Percentiles rank a stretch among this genome's conserved stretches.
phyloP scores from a whole-genome alignment of 768 basidiomycete species.

The Serendipita indica region DNA sequence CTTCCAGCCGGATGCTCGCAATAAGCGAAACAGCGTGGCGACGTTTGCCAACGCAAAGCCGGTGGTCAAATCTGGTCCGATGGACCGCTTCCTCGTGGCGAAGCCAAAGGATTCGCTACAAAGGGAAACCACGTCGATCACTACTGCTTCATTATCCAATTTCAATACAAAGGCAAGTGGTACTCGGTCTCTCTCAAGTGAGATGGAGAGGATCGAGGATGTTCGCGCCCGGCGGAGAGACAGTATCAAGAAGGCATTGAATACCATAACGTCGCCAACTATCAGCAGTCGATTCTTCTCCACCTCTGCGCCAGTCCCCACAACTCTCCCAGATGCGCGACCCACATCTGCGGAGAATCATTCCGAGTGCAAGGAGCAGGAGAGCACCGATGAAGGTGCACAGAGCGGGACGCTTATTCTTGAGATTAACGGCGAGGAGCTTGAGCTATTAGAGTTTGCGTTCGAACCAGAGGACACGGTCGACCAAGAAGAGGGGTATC shows the following conservation, averaged over 20 bases:
- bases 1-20: conserved; percentile 31
- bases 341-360: conserved; percentile 20
- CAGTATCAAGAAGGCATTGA: conserved; percentile 23
- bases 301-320: conserved; percentile 3
- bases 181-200: conserved; percentile 56
- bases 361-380: conserved; percentile 26
- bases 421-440: conserved; percentile 16
- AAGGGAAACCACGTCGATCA: conserved; percentile 13
- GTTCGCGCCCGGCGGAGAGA: conserved; percentile 18
- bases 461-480: conserved; percentile 31
- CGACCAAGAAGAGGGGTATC: conserved; percentile 68
- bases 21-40: conserved; percentile 37
- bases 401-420: conserved; percentile 21
- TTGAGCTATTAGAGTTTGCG: conserved; percentile 24
- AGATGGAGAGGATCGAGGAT: conserved; percentile 42
- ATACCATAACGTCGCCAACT: conserved; percentile 24
- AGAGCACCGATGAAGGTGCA: conserved; percentile 24
- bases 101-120: conserved; percentile 15
- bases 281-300: conserved; percentile 16
- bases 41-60: not conserved
- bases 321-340: conserved; percentile 27
- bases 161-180: conserved; percentile 48
- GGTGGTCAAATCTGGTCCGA: conserved; percentile 21
- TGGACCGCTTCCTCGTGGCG: conserved; percentile 25
- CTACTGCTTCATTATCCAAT: conserved; percentile 17